phyloP scores from a whole-genome alignment of 352 stramenopile species.

The Globisporangium nunn region DNA sequence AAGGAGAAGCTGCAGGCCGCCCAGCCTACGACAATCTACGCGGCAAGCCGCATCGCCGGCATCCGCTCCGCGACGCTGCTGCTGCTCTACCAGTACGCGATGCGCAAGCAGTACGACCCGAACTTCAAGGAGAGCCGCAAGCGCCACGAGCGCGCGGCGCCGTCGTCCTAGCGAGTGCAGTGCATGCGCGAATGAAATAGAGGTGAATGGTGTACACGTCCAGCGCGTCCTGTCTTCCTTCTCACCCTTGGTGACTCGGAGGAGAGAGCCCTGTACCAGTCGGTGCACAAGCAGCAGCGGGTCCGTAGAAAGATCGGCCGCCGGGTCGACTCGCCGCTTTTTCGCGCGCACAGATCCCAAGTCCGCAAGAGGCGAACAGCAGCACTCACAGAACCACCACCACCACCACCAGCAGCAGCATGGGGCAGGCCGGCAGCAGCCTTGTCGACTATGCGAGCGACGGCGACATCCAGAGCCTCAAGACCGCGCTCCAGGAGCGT shows the following conservation, averaged over 20 bases:
- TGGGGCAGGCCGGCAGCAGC: constrained; percentile 9
- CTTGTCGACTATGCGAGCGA: constrained; percentile 50
- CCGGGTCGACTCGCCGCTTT: too few species aligned
- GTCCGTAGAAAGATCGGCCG: background rate
- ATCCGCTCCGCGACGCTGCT: constrained; percentile 71
- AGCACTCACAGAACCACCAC: background rate
- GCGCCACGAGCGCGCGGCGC: constrained; percentile 8
- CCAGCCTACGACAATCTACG: constrained; percentile 90
- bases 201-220: background rate
- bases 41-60: constrained; percentile 92
- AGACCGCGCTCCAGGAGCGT: constrained; percentile 23
- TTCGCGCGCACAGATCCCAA: too few species aligned
- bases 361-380: background rate
- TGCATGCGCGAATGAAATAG: constrained; percentile 4
- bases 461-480: constrained; percentile 43
- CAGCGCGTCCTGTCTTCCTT: too few species aligned
- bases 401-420: background rate
- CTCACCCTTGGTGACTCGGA: too few species aligned
- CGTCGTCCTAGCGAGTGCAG: too few species aligned
- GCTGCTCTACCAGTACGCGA: constrained; percentile 68
- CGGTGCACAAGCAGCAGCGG: background rate
- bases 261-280: too few species aligned
- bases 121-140: constrained; percentile 16
- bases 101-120: constrained; percentile 31
- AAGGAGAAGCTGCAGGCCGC: constrained; percentile 87